Conservation (phyloP, 768 basidiomycete species). For the Leccinum broughii region DNA sequence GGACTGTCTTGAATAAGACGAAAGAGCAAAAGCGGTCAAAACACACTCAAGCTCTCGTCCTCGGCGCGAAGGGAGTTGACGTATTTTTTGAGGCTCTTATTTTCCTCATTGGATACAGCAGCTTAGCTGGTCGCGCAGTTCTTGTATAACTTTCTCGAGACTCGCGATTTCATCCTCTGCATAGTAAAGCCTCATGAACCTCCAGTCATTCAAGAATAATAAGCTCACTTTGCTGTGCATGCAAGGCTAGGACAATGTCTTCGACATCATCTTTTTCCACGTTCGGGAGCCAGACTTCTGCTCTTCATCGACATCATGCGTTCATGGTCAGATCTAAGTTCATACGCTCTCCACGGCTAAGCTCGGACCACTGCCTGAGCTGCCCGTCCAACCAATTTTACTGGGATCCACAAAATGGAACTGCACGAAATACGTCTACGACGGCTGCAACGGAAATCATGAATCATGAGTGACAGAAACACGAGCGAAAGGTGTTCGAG, state of each 20-base stretch:
- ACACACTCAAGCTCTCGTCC: not conserved
- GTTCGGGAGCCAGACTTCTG: too few species aligned
- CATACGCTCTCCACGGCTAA: conserved; percentile 9
- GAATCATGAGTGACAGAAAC: not conserved
- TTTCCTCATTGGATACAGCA: not conserved
- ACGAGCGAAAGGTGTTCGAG: not conserved
- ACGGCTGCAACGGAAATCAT: conserved; percentile 2
- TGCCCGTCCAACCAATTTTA: conserved; percentile 22
- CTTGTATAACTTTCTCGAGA: not conserved
- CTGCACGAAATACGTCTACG: conserved; percentile 20
- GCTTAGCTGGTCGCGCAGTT: not conserved
- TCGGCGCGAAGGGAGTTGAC: not conserved
- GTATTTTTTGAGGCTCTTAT: not conserved
- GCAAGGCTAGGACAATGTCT: not conserved
- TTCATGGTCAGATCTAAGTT: too few species aligned
- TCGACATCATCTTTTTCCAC: not conserved
- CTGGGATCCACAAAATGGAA: conserved; percentile 17
- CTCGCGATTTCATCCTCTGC: not conserved
- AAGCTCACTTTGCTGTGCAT: not conserved
- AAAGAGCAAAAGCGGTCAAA: not conserved
- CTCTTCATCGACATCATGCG: too few species aligned
- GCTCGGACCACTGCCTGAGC: conserved; percentile 12
- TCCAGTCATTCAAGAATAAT: not conserved
- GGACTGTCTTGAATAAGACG: not conserved
- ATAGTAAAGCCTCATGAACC: not conserved